Percentiles rank a stretch among this genome's conserved stretches.
These are phyloP conservation scores for Cryptosporidium sp. DNA, from an alignment of 169 alveolate genomes.

Conservation along the genomic window DNA sequence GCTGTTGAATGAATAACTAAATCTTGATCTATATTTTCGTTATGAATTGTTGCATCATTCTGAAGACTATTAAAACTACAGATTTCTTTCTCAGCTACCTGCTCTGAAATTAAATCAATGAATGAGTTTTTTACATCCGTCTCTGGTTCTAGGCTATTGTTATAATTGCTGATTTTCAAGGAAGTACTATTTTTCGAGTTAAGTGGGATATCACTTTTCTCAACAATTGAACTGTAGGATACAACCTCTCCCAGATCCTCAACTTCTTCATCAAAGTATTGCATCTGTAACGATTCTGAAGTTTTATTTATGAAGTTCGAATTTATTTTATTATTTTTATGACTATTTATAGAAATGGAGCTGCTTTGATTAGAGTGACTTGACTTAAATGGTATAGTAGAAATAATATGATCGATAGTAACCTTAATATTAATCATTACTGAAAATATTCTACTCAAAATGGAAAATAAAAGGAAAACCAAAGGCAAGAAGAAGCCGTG, in stretches of 20 bases:
- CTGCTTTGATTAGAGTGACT: not conserved
- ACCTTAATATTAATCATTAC: not conserved
- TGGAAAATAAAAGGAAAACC: slow-evolving; percentile 25
- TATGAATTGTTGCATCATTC: not conserved
- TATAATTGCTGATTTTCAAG: too few species aligned
- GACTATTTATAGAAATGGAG: not conserved
- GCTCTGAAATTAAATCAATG: not conserved
- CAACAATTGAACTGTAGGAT: not conserved
- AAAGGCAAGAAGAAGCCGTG: slow-evolving; percentile 62
- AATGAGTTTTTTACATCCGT: too few species aligned
- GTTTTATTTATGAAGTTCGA: not conserved
- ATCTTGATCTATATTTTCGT: too few species aligned
- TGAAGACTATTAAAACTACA: not conserved
- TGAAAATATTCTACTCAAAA: slow-evolving; percentile 39
- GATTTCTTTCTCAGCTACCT: not conserved
- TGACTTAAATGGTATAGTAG: not conserved
- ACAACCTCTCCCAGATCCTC: slow-evolving; percentile 23
- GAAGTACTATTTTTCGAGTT: not conserved
- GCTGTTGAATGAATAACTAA: not conserved
- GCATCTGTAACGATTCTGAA: not conserved
- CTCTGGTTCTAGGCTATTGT: not conserved
- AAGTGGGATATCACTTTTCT: not conserved
- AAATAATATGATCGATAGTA: not conserved
- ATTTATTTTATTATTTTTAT: too few species aligned
- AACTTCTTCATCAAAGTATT: not conserved